Evolutionary conservation across 164 flowering plant species (phyloP), one percentile per base, ranked within the genome.

Genomic region (Amborella trichopoda): DNA sequence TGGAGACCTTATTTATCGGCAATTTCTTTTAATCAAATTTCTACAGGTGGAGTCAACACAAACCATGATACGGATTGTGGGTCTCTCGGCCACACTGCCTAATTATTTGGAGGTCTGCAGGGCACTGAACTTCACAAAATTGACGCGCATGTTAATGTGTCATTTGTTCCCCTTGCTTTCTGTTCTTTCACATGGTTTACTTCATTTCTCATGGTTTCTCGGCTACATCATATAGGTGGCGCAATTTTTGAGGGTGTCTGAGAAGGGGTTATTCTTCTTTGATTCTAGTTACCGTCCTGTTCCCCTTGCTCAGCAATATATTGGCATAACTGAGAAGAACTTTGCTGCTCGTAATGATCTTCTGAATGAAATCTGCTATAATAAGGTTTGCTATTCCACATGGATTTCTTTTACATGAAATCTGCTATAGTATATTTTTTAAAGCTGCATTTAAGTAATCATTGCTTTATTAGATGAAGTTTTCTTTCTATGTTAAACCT

Each of bases 21-120:
- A n/a, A n/a, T n/a, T n/a, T n/a, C n/a, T n/a, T n/a, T n/a, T n/a
- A n/a, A n/a, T n/a, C n/a, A n/a, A n/a, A n/a, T n/a, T n/a, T n/a
- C n/a, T n/a, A n/a, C 70, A 93, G 99, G 99, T 93, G 47, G 99
- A 93, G 61, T 88, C 99, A 54, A 75, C 96, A 26, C 99, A 93
- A 52, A 62, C 75, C 34, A 93, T 93, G 99, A 88, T 93, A 56
- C 90, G 99, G 19, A 93, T 93, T 42, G 95, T 93, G 45, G 99
- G 99, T 44, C 95, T 93, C 28, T 93, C 99, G 53, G 99, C 99
- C 23, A 93, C 99, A 55, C 62, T 93, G 45, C 99, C 99, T 13
- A 93, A 85, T 68, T 93, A 93, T 62, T 55, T 78, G 62, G 91
- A 93, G 99, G 99, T 93, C 45, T 38, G 27, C 25, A 33, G 12